phyloP scores from a whole-genome alignment of 2,329 filamentous ascomycete genomes.

The Claviceps sp. region DNA sequence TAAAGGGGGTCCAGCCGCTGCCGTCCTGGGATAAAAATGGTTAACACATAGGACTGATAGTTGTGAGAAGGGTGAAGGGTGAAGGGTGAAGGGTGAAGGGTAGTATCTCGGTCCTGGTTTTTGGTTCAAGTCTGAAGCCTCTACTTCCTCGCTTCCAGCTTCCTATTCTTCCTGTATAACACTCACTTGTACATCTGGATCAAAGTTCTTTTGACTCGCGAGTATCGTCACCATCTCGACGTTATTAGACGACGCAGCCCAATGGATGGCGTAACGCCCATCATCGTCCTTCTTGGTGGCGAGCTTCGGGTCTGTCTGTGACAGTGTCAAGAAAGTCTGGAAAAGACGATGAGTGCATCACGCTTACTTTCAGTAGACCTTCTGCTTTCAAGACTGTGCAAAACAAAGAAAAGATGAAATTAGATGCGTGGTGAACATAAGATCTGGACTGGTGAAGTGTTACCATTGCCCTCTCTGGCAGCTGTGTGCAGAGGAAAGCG shows the following conservation, averaged over 20 bases:
- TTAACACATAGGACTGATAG: too few relatives aligned
- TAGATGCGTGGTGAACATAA: neutral
- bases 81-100: too few relatives aligned
- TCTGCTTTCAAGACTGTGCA: constrained; percentile 8
- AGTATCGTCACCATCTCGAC: constrained; percentile 62
- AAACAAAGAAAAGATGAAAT: neutral
- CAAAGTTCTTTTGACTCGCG: constrained; percentile 58
- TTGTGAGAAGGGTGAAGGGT: too few relatives aligned
- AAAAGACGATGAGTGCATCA: neutral
- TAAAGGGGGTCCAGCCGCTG: constrained; percentile 70
- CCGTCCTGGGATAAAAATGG: constrained; percentile 41
- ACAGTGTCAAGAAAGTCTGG: neutral
- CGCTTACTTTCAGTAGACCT: constrained; percentile 8
- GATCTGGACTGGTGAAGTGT: neutral
- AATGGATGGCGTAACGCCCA: constrained; percentile 82
- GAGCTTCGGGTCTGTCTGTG: constrained; percentile 65
- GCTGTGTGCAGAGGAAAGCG: constrained; percentile 82
- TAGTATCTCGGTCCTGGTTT: too few relatives aligned
- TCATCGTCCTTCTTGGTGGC: constrained; percentile 65
- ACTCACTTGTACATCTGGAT: constrained; percentile 64
- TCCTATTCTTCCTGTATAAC: neutral
- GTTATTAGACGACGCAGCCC: constrained; percentile 78
- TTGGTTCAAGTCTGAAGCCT: too few relatives aligned
- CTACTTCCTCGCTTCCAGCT: neutral
- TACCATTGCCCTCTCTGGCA: constrained; percentile 72